Evolutionary conservation across 2,329 filamentous ascomycete genomes (phyloP), one percentile per base, ranked within the genome.

Genomic region (Hypoxylon sp.): DNA sequence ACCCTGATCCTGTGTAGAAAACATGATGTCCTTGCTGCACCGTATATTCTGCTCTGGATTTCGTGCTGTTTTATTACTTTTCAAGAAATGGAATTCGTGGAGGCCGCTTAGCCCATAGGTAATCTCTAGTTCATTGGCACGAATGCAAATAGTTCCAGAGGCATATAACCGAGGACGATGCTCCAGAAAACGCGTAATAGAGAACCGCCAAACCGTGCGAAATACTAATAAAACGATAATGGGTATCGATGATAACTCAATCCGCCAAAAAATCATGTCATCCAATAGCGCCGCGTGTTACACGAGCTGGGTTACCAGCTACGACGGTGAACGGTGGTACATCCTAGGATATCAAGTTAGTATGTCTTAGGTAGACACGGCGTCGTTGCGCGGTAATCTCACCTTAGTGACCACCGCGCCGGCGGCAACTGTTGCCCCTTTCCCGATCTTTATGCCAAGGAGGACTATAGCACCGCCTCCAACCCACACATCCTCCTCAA

Each of bases 401-500:
- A 85, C 82, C 88, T 90, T 94, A 1, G 92, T 94, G 20, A 97
- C 93, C 37, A 97, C 89, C 70, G 91, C 91, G 13, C 91, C 93
- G 6, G 94, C 93, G 8, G 92, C 93, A 64, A 97, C 85, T 0
- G 91, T 92, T 58, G 85, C 87, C 4, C 93, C 93, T 74, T 87
- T 87, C 7, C 93, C 93, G 71, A 97, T 91, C 34, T 83, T 92
- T 26, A 94, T 87, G 6, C 93, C 93, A 0, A 91, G 90, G 60
- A 96, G 81, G 62, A 97, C 89, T 32, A 86, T 89, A 13, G 89
- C 91, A 71, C 90, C 90, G 11, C 91, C 91, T 1, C 89, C 91
- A 64, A 96, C 87, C 87, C 90, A 94, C 74, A 91, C 91, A 77
- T 97, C 93, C 67, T 95, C 90, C 67, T 93, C 92, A 65, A 98